phyloP scores from a whole-genome alignment of 768 basidiomycete species.

The Dentipellis sp. region DNA sequence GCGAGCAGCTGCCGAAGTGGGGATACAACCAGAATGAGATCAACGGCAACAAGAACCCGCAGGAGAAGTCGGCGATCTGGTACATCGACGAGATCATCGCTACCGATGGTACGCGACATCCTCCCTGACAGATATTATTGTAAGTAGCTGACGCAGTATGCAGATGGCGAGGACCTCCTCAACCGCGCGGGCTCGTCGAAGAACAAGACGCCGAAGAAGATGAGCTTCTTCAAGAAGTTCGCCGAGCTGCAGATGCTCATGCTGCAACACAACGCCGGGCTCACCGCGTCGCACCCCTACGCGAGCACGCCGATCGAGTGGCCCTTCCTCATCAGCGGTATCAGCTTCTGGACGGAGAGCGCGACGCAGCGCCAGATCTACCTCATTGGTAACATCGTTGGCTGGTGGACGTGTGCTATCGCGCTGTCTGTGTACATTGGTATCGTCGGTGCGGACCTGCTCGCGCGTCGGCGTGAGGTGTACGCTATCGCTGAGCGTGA shows the following conservation, averaged over 20 bases:
- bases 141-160: conserved; percentile 1
- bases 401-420: conserved; percentile 92
- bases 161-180: conserved; percentile 46
- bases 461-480: conserved; percentile 79
- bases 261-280: conserved; percentile 98
- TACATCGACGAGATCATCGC: conserved; percentile 75
- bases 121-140: conserved; percentile 1
- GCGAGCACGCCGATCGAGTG: conserved; percentile 94
- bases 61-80: conserved; percentile 82
- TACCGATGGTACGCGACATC: conserved; percentile 51
- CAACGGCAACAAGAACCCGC: conserved; percentile 90
- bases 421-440: conserved; percentile 85
- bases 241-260: conserved; percentile 88
- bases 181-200: conserved; percentile 43
- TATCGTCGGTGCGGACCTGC: conserved; percentile 79
- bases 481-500: conserved; percentile 82
- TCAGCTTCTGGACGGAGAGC: conserved; percentile 96
- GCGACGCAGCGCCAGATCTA: conserved; percentile 89
- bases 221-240: conserved; percentile 95
- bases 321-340: conserved; percentile 94
- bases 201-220: conserved; percentile 62
- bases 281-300: conserved; percentile 97
- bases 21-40: conserved; percentile 96
- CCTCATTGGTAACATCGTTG: conserved; percentile 86
- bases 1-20: conserved; percentile 86